These are phyloP conservation scores for Diospyros kaki DNA, from an alignment of 148 eudicot species.

Conservation along the genomic window DNA sequence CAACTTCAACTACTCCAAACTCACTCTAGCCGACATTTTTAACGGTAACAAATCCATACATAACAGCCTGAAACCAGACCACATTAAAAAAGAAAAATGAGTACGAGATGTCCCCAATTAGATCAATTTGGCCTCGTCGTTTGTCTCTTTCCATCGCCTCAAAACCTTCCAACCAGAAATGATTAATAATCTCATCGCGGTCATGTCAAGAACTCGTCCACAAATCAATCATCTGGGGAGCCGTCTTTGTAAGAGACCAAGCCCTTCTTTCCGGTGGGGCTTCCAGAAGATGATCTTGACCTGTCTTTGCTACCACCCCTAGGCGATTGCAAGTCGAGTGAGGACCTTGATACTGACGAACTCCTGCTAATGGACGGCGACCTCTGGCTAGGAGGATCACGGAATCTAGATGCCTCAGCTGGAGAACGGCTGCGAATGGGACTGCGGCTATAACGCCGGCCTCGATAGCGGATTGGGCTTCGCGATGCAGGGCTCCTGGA, in stretches of 20 bases:
- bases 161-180: no score
- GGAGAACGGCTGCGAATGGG: slow-evolving; percentile 70
- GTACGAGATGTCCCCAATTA: no score
- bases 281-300: slow-evolving; percentile 63
- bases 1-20: no score
- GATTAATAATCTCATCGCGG: no score
- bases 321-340: slow-evolving; percentile 49
- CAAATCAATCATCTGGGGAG: slow-evolving; percentile 40
- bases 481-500: slow-evolving; percentile 61
- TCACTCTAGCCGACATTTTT: no score
- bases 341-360: slow-evolving; percentile 44
- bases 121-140: no score
- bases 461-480: slow-evolving; percentile 68
- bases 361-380: slow-evolving; percentile 49
- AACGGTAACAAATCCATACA: no score
- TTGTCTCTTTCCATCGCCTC: no score
- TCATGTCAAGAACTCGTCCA: no score
- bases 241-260: slow-evolving; percentile 86
- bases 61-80: no score
- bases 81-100: no score
- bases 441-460: slow-evolving; percentile 53
- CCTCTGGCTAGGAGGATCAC: slow-evolving; percentile 53
- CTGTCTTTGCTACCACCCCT: slow-evolving; percentile 33
- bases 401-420: slow-evolving; percentile 43
- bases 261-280: slow-evolving; percentile 60